Percentiles rank a stretch among this genome's conserved stretches.
Conservation (phyloP, 2,329 filamentous ascomycete species). For the Zymoseptoria pseudotritici region DNA sequence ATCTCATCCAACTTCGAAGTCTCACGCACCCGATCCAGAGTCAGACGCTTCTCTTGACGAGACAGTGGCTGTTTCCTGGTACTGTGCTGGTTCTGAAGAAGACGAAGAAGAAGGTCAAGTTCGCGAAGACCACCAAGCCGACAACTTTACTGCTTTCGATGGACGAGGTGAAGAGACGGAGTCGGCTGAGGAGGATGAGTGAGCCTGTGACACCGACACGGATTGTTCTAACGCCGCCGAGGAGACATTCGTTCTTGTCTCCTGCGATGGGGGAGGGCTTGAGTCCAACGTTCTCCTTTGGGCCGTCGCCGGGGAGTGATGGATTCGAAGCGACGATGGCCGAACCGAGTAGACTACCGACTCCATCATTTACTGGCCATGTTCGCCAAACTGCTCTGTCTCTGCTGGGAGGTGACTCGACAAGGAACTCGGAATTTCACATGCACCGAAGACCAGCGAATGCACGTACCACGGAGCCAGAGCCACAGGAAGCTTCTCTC, state of each 20-base stretch:
- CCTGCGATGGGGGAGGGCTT: neutral
- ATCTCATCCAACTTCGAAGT: conserved; percentile 6
- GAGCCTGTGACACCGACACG: neutral
- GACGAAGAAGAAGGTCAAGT: neutral
- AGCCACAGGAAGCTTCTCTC: neutral
- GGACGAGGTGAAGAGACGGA: neutral
- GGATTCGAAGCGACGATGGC: neutral
- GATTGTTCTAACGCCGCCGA: neutral
- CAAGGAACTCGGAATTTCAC: neutral
- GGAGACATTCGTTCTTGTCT: neutral
- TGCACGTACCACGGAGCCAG: too few species aligned
- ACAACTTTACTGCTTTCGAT: neutral
- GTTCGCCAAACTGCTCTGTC: neutral
- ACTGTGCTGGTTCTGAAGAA: neutral
- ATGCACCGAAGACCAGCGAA: neutral
- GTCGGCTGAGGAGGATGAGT: neutral
- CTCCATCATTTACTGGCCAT: neutral
- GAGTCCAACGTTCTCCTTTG: neutral
- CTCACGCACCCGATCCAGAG: conserved; percentile 10
- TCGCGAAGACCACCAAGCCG: neutral
- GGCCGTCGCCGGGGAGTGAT: neutral
- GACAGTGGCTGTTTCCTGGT: conserved; percentile 6
- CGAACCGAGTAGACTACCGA: neutral
- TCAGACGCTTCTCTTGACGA: conserved; percentile 10
- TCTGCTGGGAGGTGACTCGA: neutral